Evolutionary conservation across 2,329 filamentous ascomycete species (phyloP), one percentile per base, ranked within the genome.

Genomic region (Periconia sp.): DNA sequence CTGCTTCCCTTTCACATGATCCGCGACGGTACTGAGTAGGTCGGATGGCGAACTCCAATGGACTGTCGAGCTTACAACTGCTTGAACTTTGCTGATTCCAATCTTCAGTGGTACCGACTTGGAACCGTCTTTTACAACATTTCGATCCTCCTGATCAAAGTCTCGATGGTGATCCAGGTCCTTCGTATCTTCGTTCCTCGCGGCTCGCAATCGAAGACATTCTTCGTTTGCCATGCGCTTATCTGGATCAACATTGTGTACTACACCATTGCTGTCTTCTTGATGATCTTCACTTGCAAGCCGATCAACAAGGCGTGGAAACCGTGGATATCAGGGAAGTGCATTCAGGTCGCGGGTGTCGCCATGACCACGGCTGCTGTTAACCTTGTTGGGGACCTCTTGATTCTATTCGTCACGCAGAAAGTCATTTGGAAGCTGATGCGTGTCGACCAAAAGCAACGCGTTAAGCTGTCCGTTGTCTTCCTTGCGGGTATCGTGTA

Each of bases 401-500:
- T 34, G 13, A 52, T 52, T 4, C 40, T 54, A 4, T 32, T 35
- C 18, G 8, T 54, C 4, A 42, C 47, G 11, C 51, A 54, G 23
- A 41, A 41, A 16, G 46, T 47, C 2, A 52, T 54, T 15, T 54
- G 48, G 51, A 35, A 45, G 12, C 23, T 51, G 10, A 44, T 54
- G 33, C 35, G 41, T 16, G 32, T 47, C 4, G 36, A 47, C 11
- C 35, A 18, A 13, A 26, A 32, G 15, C 26, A 52, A 23, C 35
- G 46, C 9, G 18, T 49, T 4, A 39, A 39, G 22, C 36, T 54
- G 12, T 51, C 48, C n/a, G 5, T 49, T 10, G 44, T 54, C 4
- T 54, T 54, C 35, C 37, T 17, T 18, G 51, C 51, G 8, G 51
- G 48, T 18, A 36, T 54, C n/a, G 33, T 49, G 50, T 54, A 43